phyloP scores from a whole-genome alignment of 2,329 filamentous ascomycete species.

The Penicillium sp. region DNA sequence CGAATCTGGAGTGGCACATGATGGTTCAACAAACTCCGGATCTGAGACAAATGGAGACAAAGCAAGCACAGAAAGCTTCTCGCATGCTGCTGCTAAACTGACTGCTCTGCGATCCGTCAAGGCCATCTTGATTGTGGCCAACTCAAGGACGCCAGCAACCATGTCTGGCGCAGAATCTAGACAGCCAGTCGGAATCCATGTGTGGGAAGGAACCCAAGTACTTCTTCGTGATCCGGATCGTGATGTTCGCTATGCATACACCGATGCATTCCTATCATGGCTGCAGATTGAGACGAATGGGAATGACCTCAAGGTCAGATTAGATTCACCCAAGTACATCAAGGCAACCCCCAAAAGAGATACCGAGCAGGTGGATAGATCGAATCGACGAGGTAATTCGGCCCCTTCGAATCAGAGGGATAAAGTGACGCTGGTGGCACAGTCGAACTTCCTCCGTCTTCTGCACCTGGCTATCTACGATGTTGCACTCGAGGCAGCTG shows the following conservation, averaged over 20 bases:
- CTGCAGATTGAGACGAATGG: slow-evolving; percentile 74
- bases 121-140: slow-evolving; percentile 78
- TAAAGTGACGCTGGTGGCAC: slow-evolving; percentile 52
- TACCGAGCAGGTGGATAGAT: slow-evolving; percentile 36
- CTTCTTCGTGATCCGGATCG: slow-evolving; percentile 77
- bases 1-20: slow-evolving; percentile 15
- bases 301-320: slow-evolving; percentile 63
- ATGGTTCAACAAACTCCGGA: slow-evolving; percentile 18
- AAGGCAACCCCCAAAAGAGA: slow-evolving; percentile 48
- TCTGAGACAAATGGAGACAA: slow-evolving; percentile 45
- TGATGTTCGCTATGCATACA: slow-evolving; percentile 78
- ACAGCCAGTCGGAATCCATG: slow-evolving; percentile 72
- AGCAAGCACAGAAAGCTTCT: slow-evolving; percentile 56
- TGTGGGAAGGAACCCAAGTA: slow-evolving; percentile 98
- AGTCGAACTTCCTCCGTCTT: slow-evolving; percentile 74
- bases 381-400: slow-evolving; percentile 66
- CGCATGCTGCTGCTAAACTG: slow-evolving; percentile 60
- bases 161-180: slow-evolving; percentile 66
- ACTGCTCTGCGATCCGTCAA: slow-evolving; percentile 77
- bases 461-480: slow-evolving; percentile 90
- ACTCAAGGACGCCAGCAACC: slow-evolving; percentile 60
- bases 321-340: slow-evolving; percentile 51
- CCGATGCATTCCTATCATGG: slow-evolving; percentile 81
- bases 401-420: slow-evolving; percentile 62
- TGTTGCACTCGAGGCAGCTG: slow-evolving; percentile 71